Evolutionary conservation across 345 rosid species (phyloP), one percentile per base, ranked within the genome.

Genomic region (Euphorbia lathyris): DNA sequence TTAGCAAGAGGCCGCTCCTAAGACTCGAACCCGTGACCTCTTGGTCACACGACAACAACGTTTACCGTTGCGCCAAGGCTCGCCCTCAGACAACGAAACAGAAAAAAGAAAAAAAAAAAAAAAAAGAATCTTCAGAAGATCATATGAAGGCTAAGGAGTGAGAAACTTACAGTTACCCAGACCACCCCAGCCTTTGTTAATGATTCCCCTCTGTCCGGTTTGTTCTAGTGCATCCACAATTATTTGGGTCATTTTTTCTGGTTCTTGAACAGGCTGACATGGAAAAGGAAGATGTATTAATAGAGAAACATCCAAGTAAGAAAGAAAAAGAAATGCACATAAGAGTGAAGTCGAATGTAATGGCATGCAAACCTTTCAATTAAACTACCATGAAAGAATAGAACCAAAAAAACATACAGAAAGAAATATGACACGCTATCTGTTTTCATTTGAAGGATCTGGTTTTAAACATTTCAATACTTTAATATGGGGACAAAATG

Each of bases 141-240:
- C 9, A 43, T 11, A 20, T 14, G 48, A 32, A n/a, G 27, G 56
- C 25, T 43, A 50, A 22, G 59, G n/a, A 42, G 56, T 5, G 48
- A 29, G 47, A 72, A 72, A 80, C 95, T 68, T 82, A 92, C 98
- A 78, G 72, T 90, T 80, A 72, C 98, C 98, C 72, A 92, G 91
- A 71, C 98, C 98, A 72, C 98, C 98, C 99, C 99, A 96, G 64
- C 99, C 99, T 86, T 90, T 92, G 78, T 92, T 92, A 68, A 96
- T 96, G 82, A 92, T 90, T 77, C 97, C 98, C 84, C 98, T 83
- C 81, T 92, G 95, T 74, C 84, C 91, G 47, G 98, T 92, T 80
- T 71, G 74, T 72, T 85, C 86, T 69, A 92, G 74, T 63, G 95
- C 95, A 72, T 87, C 82, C 67, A 92, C 95, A 63, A 90, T 92